Base-by-base conservation (phyloP, 2,329 filamentous ascomycete species). In the Neonectria faginata region DNA sequence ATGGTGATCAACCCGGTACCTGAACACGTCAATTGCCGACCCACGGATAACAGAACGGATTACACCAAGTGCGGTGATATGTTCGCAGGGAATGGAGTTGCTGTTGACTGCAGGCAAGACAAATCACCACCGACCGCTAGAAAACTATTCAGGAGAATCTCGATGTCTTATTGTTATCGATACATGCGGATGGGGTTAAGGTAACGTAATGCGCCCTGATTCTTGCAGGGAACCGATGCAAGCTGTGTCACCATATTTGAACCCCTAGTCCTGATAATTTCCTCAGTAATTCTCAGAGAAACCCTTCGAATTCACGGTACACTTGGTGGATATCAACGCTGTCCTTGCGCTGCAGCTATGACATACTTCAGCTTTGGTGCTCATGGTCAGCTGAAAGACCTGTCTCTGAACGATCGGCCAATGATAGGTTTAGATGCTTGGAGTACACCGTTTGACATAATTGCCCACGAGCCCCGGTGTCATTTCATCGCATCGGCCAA, bases 161-260 rank as follows among this genome's bases (percentile, higher is more conserved):
- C 33, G 31, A 50, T 39, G 18, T 2, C 18, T 31, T 51, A 51
- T 56, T 2, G 22, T 31, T 51, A 51, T 56, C 14, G 45, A 51
- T 47, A 51, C 45, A 60, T 59, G 45, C 27, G 44, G 61, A 59
- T 51, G 42, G 33, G 56, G 44, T 60, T 42, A 52, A 64, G 61
- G 61, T 64, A 64, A 65, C 57, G 57, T 57, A 57, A 42, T 36
- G 36, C 29, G 48, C 52, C 44, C 33, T 42, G 41, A 53, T 57
- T 42, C 25, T 57, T 29, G n/a, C 33, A 25, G 47, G 31, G n/a
- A 33, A 41, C 47, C 53, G 57, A 57, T 31, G 39, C 39, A 54
- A 45, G 36, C 51, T 55, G 7, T 58, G 44, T 29, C 42, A 25
- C 27, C 25, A 36, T 39, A n/a, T 41, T 29, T 7, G 10, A 57